Conservation (phyloP, 2,329 filamentous ascomycete species). For the Aspergillus versicolor region DNA sequence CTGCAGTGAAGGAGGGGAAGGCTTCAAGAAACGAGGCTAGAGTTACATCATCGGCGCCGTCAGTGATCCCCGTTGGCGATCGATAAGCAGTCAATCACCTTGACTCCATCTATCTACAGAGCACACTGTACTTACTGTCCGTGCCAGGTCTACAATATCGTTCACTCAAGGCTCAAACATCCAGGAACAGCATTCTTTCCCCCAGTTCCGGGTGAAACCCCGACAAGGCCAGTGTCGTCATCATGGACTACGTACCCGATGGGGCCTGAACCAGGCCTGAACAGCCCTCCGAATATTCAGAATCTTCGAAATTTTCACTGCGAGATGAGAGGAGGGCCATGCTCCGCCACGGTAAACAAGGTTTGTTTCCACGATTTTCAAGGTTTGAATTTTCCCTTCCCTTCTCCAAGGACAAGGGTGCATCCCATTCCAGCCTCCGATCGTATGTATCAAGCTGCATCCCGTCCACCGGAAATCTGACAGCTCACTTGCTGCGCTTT, state of each 20-base stretch:
- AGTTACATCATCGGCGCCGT: neutral
- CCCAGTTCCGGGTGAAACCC: neutral
- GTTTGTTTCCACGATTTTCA: neutral
- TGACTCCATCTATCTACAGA: neutral
- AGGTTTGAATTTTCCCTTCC: neutral
- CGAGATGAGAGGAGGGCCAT: neutral
- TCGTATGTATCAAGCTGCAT: conserved; percentile 12
- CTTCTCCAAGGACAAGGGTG: neutral
- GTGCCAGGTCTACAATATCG: too few species aligned
- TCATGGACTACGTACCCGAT: conserved; percentile 11
- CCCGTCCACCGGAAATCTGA: conserved; percentile 5
- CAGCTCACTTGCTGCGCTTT: conserved; percentile 3
- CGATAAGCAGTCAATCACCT: conserved; percentile 2
- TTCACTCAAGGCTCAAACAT: neutral
- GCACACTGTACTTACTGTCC: too few species aligned
- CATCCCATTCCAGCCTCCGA: conserved; percentile 4
- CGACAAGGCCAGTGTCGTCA: neutral
- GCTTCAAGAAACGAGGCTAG: conserved; percentile 7
- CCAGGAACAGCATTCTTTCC: neutral
- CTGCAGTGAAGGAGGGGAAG: neutral
- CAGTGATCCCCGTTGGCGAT: neutral
- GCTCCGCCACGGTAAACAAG: neutral
- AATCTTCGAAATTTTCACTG: neutral
- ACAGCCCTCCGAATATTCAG: too few species aligned
- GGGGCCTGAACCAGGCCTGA: neutral